Evolutionary conservation across 1,284 basidiomycete species (phyloP).

Genomic region (Moniliophthora roreri): DNA sequence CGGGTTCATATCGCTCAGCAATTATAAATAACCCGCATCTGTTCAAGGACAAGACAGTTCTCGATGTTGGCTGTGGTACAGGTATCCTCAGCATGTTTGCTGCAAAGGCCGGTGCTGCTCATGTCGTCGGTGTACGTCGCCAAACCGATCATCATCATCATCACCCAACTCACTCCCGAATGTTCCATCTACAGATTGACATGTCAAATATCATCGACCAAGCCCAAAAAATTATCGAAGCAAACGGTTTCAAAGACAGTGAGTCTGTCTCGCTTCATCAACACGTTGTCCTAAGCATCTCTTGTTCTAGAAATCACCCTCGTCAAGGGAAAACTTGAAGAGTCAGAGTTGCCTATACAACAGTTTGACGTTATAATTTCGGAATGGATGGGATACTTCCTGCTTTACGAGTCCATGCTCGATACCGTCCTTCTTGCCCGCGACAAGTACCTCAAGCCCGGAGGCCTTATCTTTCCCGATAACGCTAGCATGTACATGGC

Average conservation of each 20-base stretch:
- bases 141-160: constrained; percentile 4
- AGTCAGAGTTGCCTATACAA: constrained; percentile 80
- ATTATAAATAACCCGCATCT: constrained; percentile 95
- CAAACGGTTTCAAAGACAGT: constrained; percentile 96
- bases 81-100: constrained; percentile 99
- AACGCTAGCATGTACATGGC: constrained; percentile 92
- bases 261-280: constrained; percentile 31
- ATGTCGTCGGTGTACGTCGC: constrained; percentile 84
- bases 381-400: constrained; percentile 98
- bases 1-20: constrained; percentile 91
- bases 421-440: constrained; percentile 96
- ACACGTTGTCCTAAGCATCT: constrained; percentile 13
- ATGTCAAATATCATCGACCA: constrained; percentile 99
- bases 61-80: constrained; percentile 98
- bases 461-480: constrained; percentile 96
- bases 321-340: constrained; percentile 98
- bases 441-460: constrained; percentile 94
- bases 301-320: constrained; percentile 78
- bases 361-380: constrained; percentile 99
- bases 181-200: constrained; percentile 71
- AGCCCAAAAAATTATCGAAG: constrained; percentile 94
- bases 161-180: constrained; percentile 1
- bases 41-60: constrained; percentile 95
- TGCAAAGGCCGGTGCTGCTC: constrained; percentile 94
- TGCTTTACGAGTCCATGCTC: constrained; percentile 99